phyloP scores from a whole-genome alignment of 139 green algal species.

The Micractinium sp. region DNA sequence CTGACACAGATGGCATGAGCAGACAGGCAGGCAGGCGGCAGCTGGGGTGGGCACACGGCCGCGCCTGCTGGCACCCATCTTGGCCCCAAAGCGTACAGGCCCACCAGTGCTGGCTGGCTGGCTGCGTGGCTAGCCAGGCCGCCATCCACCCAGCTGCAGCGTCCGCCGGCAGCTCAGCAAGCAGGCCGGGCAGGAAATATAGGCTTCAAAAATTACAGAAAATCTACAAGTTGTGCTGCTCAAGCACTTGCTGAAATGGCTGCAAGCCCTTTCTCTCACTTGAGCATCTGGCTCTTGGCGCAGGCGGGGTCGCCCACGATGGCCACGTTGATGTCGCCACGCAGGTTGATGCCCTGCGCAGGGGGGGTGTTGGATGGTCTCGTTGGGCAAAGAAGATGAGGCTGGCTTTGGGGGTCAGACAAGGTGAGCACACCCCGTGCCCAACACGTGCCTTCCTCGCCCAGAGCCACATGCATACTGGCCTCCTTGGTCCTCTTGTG shows the following conservation, averaged over 20 bases:
- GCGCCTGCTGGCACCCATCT: too few species aligned
- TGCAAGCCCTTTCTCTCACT: slow-evolving; percentile 49
- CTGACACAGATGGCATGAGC: too few species aligned
- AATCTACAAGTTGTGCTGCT: too few species aligned
- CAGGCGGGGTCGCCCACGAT: slow-evolving; percentile 97
- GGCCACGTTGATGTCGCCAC: slow-evolving; percentile 99
- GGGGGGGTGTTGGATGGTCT: too few species aligned
- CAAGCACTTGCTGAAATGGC: too few species aligned
- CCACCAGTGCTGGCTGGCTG: not conserved
- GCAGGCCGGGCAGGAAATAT: too few species aligned
- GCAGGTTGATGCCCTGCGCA: slow-evolving; percentile 87
- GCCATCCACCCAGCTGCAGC: too few species aligned
- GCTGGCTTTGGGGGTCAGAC: not conserved
- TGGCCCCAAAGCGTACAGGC: too few species aligned
- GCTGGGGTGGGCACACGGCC: too few species aligned
- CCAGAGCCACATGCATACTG: not conserved
- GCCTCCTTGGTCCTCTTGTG: slow-evolving; percentile 89
- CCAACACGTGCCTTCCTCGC: not conserved
- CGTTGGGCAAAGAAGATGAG: not conserved
- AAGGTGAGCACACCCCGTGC: not conserved
- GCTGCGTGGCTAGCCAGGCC: not conserved
- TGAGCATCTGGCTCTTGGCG: slow-evolving; percentile 94
- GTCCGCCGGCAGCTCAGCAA: too few species aligned
- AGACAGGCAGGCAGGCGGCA: too few species aligned
- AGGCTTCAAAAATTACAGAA: too few species aligned